Evolutionary conservation across 1,284 basidiomycete genomes (phyloP), one percentile per base, ranked within the genome.

Genomic region (Sporisorium reilianum): DNA sequence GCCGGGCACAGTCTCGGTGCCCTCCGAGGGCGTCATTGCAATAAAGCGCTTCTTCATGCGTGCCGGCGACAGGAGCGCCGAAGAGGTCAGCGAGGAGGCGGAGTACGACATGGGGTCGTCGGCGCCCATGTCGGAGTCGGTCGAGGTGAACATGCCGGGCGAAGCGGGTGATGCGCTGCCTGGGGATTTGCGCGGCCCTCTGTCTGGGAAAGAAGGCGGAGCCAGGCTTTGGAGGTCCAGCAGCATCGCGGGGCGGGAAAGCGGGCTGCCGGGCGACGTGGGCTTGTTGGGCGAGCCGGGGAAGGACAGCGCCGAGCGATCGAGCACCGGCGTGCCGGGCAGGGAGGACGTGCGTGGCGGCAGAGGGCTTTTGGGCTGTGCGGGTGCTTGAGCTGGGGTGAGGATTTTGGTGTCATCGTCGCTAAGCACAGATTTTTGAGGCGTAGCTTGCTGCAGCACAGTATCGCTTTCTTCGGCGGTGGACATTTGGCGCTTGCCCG

Each of bases 1-100:
- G 20, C 72, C 72, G 9, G 72, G 72, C 20, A 75, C 64, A 3
- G 72, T 75, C 42, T 75, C 72, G 5, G 66, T 75, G 14, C 72
- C 72, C 41, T 75, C 72, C 1, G 72, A 75, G 0, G 72, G 72
- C 4, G 72, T 70, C 34, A 66, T 45, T 8, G 55, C 30, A 5
- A 64, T 42, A 38, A 62, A 55, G 5, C 66, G 54, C 26, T 59
- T 55, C 34, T 56, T 57, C 34, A 66, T 34, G 9, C 51, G 49
- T 7, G 55, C 40, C 1, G 66, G 69, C 8, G 56, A 66, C 3
- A 65, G 28, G 6, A 42, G 20, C 0, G 62, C 63, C 18, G 71
- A 68, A 12, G 66, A 63, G 12, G 66, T 57, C 20, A 75, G 50
- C 10, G 66, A 69, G 14, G 66, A 70, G 0, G 52, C 40, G 5